phyloP scores from a whole-genome alignment of 1,284 basidiomycete genomes.

The Rhodofomes roseus region DNA sequence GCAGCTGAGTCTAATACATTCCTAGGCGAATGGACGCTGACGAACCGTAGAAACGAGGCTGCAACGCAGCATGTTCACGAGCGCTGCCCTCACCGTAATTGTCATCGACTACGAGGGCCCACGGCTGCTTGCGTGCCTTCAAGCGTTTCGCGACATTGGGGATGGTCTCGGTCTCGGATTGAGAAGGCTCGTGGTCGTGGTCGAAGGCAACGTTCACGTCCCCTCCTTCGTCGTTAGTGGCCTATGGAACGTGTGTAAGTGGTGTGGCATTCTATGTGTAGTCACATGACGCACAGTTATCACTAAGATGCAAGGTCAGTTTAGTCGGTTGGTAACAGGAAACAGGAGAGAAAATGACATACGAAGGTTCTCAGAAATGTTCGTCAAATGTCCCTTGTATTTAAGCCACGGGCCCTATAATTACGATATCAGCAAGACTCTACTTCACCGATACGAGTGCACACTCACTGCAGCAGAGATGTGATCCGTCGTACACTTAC shows the following conservation, averaged over 20 bases:
- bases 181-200: slow-evolving; percentile 43
- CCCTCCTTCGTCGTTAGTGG: slow-evolving; percentile 90
- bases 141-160: slow-evolving; percentile 87
- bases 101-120: slow-evolving; percentile 94
- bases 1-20: not conserved
- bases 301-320: slow-evolving; percentile 41
- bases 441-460: slow-evolving; percentile 1
- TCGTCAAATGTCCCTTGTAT: slow-evolving; percentile 95
- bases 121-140: slow-evolving; percentile 79
- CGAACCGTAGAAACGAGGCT: slow-evolving; percentile 92
- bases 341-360: slow-evolving; percentile 30
- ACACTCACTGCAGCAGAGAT: slow-evolving; percentile 85
- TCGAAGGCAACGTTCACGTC: slow-evolving; percentile 90
- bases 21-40: not conserved
- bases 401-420: slow-evolving; percentile 92
- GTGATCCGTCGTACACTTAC: slow-evolving; percentile 99
- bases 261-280: not conserved
- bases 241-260: slow-evolving; percentile 35
- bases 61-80: slow-evolving; percentile 96
- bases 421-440: not conserved
- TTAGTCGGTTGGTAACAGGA: slow-evolving; percentile 16
- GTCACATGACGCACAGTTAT: slow-evolving; percentile 50
- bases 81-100: slow-evolving; percentile 98
- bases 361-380: slow-evolving; percentile 96
- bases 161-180: slow-evolving; percentile 73